Base-by-base conservation (phyloP, 1,284 basidiomycete species). In the Cutaneotrichosporon sp. region DNA sequence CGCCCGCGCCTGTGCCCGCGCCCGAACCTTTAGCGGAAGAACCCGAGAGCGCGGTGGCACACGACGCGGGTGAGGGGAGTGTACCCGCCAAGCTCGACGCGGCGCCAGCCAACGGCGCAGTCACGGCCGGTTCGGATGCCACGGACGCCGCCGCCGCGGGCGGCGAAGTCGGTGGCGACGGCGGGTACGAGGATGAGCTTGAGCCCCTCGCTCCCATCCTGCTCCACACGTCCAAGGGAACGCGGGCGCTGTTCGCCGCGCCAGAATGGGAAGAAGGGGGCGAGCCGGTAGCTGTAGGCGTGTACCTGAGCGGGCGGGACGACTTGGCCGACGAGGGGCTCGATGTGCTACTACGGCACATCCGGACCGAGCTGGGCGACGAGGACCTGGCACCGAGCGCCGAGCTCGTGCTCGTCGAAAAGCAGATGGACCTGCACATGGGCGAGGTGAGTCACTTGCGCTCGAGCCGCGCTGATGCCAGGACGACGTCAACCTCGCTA, bases 361-460 rank as follows among this genome's bases (percentile, higher is more conserved):
- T 72, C 1, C 55, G 59, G 13, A 48, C 30, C 1, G 65, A 70
- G 49, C 51, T 67, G 30, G 56, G 18, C 10, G 53, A 49, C 36
- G 65, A 68, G 30, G 63, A 56, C 20, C 18, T 59, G 15, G 50
- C 18, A 10, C 23, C 54, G 26, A 34, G 21, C 7, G 65, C 59
- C 39, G 69, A 64, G 50, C 52, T 72, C 62, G 56, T 69, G 9
- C 49, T 72, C 10, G 51, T 55, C 14, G 70, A 73, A 55, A 64
- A 67, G 51, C 57, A 59, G 43, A 70, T 70, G 66, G 67, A 81
- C 84, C 41, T 82, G 77, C 56, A 84, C 81, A 71, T 86, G 82
- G 64, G 84, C 85, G 78, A 93, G 85, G 74, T 84, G 84, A 69
- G 78, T 61, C 13, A 21, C 4, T 2, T 18, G 49, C 21, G 18